These are phyloP conservation scores for Entrophospora sp. DNA, from an alignment of 192 early-diverging fungal genomes.

Conservation along the genomic window DNA sequence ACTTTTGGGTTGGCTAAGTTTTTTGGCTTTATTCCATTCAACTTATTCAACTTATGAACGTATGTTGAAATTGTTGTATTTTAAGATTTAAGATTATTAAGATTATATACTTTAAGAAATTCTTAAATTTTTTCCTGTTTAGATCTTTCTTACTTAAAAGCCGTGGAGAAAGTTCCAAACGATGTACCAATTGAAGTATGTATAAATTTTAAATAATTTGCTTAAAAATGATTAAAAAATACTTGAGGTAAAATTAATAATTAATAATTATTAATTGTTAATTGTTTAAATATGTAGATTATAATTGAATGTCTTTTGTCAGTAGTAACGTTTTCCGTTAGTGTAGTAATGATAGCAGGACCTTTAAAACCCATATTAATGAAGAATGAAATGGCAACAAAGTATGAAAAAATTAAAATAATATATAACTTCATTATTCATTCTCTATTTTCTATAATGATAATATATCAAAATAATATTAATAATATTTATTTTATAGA, in stretches of 20 bases:
- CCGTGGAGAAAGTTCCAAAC: constrained; percentile 26
- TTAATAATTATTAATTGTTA: not conserved
- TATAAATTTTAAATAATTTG: not conserved
- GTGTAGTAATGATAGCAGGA: constrained; percentile 41
- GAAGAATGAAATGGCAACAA: constrained; percentile 50
- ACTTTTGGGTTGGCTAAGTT: constrained; percentile 22
- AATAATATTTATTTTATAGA: constrained; percentile 21
- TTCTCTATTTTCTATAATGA: too few species aligned
- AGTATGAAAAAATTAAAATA: too few species aligned
- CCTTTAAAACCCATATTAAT: constrained; percentile 49
- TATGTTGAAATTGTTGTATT: too few species aligned
- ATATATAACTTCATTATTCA: too few species aligned
- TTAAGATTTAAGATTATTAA: not conserved
- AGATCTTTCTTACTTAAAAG: constrained; percentile 42
- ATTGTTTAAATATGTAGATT: constrained; percentile 28
- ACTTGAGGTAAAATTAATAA: not conserved
- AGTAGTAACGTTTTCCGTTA: constrained; percentile 36
- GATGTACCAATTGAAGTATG: constrained; percentile 35
- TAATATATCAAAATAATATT: not conserved
- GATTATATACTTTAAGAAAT: not conserved
- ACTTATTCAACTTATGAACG: constrained; percentile 45
- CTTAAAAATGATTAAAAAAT: not conserved
- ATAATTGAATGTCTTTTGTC: constrained; percentile 38
- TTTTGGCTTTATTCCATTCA: constrained; percentile 29
- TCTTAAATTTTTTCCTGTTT: not conserved